Evolutionary conservation across 225 moss, liverwort and hornwort genomes (phyloP).

Genomic region (Polytrichum formosum): DNA sequence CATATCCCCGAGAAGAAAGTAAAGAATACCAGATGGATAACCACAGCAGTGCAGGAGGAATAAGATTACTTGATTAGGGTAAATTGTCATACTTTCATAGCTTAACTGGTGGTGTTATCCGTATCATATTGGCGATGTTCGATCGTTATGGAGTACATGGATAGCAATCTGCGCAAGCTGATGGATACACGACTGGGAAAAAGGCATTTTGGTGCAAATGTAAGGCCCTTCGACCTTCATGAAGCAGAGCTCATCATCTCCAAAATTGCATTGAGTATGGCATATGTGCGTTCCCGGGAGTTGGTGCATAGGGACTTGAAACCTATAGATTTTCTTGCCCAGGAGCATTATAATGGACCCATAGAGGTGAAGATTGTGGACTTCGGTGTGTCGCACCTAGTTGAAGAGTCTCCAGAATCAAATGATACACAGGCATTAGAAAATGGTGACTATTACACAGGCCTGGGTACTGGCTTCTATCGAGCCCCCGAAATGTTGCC

Average conservation of each 20-base stretch:
- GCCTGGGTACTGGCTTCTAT: background rate
- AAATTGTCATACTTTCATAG: slow-evolving; percentile 1
- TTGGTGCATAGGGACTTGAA: slow-evolving; percentile 1
- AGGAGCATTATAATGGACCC: too few species aligned
- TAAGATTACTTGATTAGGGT: background rate
- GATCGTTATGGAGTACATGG: slow-evolving; percentile 11
- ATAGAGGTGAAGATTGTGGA: too few species aligned
- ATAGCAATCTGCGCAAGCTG: slow-evolving; percentile 3
- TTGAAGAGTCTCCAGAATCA: background rate
- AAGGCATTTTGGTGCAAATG: background rate
- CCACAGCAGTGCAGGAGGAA: background rate
- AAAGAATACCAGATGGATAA: background rate
- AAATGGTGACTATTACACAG: background rate
- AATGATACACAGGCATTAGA: background rate
- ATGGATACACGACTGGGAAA: background rate
- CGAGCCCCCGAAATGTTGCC: background rate
- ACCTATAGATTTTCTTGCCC: too few species aligned
- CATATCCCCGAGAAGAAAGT: background rate
- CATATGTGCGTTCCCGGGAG: background rate
- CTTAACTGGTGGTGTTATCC: slow-evolving; percentile 3
- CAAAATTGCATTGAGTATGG: slow-evolving; percentile 14
- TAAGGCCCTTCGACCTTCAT: background rate
- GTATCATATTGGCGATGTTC: background rate
- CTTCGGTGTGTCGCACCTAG: background rate
- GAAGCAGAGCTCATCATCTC: background rate